phyloP scores from a whole-genome alignment of 305 asterid genomes.

The Fraxinus sp. region DNA sequence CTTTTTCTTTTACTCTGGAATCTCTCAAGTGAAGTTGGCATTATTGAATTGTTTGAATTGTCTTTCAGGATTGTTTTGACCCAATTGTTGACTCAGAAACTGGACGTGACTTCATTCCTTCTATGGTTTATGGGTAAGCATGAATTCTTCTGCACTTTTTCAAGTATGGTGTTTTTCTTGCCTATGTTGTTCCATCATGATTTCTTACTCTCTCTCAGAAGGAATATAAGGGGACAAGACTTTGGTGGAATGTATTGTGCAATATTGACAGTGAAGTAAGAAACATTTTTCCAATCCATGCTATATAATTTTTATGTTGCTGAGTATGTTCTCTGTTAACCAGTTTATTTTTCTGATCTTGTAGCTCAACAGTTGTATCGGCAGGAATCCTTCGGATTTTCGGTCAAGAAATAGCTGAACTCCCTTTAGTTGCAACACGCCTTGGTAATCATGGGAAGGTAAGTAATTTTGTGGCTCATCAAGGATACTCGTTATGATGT shows the following conservation, averaged over 20 bases:
- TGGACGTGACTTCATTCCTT: conserved; percentile 93
- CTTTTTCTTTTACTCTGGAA: background rate
- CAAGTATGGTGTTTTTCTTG: conserved; percentile 16
- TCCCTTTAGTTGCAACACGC: conserved; percentile 93
- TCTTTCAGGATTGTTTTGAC: conserved; percentile 78
- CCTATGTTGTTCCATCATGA: conserved; percentile 20
- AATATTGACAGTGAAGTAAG: conserved; percentile 82
- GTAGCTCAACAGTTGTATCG: conserved; percentile 91
- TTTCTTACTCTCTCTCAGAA: conserved; percentile 42
- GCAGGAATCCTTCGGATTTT: conserved; percentile 89
- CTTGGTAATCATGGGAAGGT: conserved; percentile 79
- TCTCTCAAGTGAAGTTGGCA: conserved; percentile 2
- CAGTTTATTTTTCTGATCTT: conserved; percentile 31
- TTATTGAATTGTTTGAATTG: conserved; percentile 26
- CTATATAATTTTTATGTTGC: conserved; percentile 12
- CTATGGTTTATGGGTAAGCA: conserved; percentile 93
- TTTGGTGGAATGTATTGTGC: conserved; percentile 97
- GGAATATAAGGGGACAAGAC: conserved; percentile 94
- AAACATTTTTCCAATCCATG: conserved; percentile 9
- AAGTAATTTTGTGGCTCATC: conserved; percentile 17
- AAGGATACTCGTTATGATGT: background rate
- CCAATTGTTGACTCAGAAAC: conserved; percentile 94
- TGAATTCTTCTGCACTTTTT: conserved; percentile 18
- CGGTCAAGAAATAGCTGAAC: conserved; percentile 89
- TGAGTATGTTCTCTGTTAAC: conserved; percentile 14